A percentile compares a stretch with the other conserved stretches of the same genome.
These are phyloP conservation scores for Hippophae tibetana DNA, from an alignment of 306 rosid genomes.

Conservation along the genomic window DNA sequence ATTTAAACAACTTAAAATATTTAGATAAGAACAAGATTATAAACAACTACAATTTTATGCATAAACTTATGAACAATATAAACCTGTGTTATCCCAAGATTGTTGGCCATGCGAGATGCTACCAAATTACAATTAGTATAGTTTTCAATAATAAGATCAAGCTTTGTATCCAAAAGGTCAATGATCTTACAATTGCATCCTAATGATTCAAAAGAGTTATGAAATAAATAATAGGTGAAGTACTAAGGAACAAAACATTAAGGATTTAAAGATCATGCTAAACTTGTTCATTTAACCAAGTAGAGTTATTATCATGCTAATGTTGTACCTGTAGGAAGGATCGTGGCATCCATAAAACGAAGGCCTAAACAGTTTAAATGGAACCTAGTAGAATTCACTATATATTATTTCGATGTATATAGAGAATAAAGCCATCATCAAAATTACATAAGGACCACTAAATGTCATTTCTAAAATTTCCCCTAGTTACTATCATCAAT, in stretches of 20 bases:
- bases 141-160: conserved; percentile 78
- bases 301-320: conserved; percentile 10
- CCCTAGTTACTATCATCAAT: conserved; percentile 63
- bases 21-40: conserved; percentile 8
- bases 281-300: conserved; percentile 35
- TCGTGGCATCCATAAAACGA: conserved; percentile 68
- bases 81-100: conserved; percentile 83
- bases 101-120: conserved; percentile 74
- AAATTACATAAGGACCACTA: conserved; percentile 64
- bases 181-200: conserved; percentile 68
- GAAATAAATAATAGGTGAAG: not conserved
- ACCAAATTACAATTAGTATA: conserved; percentile 88
- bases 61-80: conserved; percentile 11
- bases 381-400: conserved; percentile 73
- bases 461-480: conserved; percentile 76
- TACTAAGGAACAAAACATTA: not conserved
- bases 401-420: conserved; percentile 76
- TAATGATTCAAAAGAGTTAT: conserved; percentile 8
- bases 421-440: conserved; percentile 83
- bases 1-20: conserved; percentile 12
- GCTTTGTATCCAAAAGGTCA: conserved; percentile 63
- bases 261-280: not conserved
- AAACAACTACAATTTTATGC: not conserved
- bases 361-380: conserved; percentile 62
- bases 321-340: conserved; percentile 55